These are phyloP conservation scores for Trichocomaceae sp. DNA, from an alignment of 2,329 filamentous ascomycete genomes.

Conservation along the genomic window DNA sequence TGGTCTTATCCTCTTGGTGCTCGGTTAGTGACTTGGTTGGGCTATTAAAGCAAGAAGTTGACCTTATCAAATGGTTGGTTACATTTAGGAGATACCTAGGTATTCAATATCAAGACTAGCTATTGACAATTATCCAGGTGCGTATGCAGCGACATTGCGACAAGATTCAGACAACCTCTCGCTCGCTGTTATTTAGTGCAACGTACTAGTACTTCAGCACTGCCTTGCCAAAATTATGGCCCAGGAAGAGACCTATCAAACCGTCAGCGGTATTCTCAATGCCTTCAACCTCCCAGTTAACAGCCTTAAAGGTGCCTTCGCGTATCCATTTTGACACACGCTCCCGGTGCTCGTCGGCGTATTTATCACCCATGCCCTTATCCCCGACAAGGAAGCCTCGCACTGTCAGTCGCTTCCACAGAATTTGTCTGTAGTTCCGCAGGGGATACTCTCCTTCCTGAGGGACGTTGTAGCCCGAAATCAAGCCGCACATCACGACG, in stretches of 20 bases:
- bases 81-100: too few species aligned
- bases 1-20: too few species aligned
- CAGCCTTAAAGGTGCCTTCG: conserved; percentile 67
- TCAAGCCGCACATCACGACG: conserved; percentile 61
- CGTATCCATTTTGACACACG: conserved; percentile 69
- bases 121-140: too few species aligned
- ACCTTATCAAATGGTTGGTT: too few species aligned
- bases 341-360: conserved; percentile 65
- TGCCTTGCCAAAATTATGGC: conserved; percentile 82
- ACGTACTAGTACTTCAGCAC: conserved; percentile 55
- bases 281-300: conserved; percentile 62
- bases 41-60: too few species aligned
- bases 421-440: conserved; percentile 57
- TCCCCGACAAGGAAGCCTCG: conserved; percentile 70
- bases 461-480: conserved; percentile 65
- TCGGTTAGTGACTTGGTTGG: too few species aligned
- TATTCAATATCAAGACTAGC: too few species aligned
- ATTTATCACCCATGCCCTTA: conserved; percentile 58
- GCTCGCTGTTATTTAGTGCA: too few species aligned
- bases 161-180: too few species aligned
- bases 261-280: conserved; percentile 72
- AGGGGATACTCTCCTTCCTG: conserved; percentile 56
- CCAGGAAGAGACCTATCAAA: conserved; percentile 66
- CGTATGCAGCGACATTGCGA: too few species aligned
- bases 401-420: conserved; percentile 61